Evolutionary conservation across 441 rosid genomes (phyloP).

Genomic region (Jatropha podagrica): DNA sequence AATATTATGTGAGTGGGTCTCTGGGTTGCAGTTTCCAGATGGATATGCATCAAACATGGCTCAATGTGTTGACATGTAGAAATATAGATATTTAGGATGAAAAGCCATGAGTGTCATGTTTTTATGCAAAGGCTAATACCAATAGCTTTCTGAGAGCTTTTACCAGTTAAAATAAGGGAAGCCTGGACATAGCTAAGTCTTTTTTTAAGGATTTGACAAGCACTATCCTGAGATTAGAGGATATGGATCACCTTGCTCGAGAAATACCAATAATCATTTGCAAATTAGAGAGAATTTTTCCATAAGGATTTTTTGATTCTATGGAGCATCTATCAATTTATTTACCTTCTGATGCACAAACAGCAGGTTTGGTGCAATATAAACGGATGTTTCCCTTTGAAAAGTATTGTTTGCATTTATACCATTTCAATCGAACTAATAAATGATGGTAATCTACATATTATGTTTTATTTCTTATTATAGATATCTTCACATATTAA

Average conservation of each 20-base stretch:
- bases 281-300: slow-evolving; percentile 15
- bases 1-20: not conserved
- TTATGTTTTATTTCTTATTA: no score
- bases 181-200: not conserved
- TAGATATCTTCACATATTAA: not conserved
- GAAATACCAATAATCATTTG: not conserved
- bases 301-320: not conserved
- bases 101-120: slow-evolving; percentile 12
- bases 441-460: no score
- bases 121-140: not conserved
- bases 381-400: slow-evolving; percentile 17
- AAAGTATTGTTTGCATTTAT: not conserved
- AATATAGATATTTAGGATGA: not conserved
- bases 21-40: not conserved
- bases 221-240: not conserved
- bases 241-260: no score
- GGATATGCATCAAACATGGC: not conserved
- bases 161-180: not conserved
- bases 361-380: not conserved
- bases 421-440: no score
- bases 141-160: not conserved
- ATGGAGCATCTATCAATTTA: slow-evolving; percentile 15
- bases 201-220: not conserved
- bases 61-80: not conserved
- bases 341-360: not conserved